Evolutionary conservation across 2,329 filamentous ascomycete species (phyloP), one percentile per base, ranked within the genome.

Genomic region (Pestalotiopsis sp.): DNA sequence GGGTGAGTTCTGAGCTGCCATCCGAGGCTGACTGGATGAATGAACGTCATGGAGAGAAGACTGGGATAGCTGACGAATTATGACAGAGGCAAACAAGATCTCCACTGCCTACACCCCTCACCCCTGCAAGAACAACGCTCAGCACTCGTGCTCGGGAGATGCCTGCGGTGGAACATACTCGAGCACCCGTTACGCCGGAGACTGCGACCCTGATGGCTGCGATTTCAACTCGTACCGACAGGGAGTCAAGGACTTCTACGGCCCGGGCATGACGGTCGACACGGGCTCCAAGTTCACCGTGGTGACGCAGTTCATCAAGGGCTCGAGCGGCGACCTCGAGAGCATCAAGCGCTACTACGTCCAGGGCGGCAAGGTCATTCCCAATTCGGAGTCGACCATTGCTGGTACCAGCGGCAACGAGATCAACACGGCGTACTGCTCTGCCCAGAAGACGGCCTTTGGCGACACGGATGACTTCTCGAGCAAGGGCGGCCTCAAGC

Each of bases 161-260:
- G 70, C 70, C 23, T 87, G 84, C 72, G 85, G 86, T 68, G 86
- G 83, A 67, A 80, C 81, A n/a, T 85, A 82, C 70, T 80, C 78
- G 9, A 71, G 75, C 65, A 79, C 83, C 72, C 87, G 88, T 71
- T 90, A 90, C 75, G 78, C 76, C 27, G 87, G 88, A 68, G 79
- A 85, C 67, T 91, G 89, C 78, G 89, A 91, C 77, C 86, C 87
- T 70, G 87, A 90, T 72, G 89, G 89, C 64, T 91, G 89, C 73
- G 89, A 90, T 76, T 90, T 87, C 83, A 90, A 90, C 83, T 80
- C 85, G 39, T 91, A 85, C 85, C 87, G 88, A 75, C 84, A 88
- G 82, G 89, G 89, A 67, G 83, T 86, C 76, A 80, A 80, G 58
- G 80, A 81, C 77, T 91, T 90, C 82, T 91, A 86, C 80, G 89